phyloP scores from a whole-genome alignment of 2,329 filamentous ascomycete genomes.

The Sordariomycetes sp. region DNA sequence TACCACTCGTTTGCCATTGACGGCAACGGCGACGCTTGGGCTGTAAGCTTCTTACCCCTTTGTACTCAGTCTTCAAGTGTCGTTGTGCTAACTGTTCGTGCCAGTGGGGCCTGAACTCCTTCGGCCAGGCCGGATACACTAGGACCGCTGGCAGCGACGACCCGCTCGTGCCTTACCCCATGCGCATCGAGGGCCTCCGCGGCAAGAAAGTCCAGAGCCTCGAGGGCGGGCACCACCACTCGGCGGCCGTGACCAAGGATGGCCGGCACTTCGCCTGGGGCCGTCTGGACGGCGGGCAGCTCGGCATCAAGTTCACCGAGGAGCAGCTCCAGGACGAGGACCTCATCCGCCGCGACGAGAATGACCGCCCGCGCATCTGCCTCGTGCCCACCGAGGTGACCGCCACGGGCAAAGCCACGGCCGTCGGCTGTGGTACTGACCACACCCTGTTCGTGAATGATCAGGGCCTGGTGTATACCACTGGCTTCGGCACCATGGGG shows the following conservation, averaged over 20 bases:
- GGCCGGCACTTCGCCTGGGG: constrained; percentile 41
- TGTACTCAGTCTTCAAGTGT: constrained; percentile 24
- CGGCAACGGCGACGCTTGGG: constrained; percentile 36
- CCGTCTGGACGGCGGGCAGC: constrained; percentile 33
- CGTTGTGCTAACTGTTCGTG: constrained; percentile 41
- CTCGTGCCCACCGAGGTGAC: constrained; percentile 41
- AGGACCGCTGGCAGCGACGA: constrained; percentile 21
- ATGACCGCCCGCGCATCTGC: constrained; percentile 45
- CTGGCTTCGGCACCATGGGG: constrained; percentile 41
- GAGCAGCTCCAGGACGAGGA: constrained; percentile 31
- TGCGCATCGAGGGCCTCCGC: constrained; percentile 46
- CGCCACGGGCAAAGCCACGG: constrained; percentile 30
- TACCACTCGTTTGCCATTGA: constrained; percentile 56
- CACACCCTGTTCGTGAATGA: constrained; percentile 53
- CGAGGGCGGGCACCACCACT: constrained; percentile 57
- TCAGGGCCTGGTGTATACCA: constrained; percentile 52
- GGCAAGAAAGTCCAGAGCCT: constrained; percentile 47
- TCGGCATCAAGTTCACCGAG: constrained; percentile 33
- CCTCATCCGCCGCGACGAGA: constrained; percentile 38
- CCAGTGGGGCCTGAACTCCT: constrained; percentile 73
- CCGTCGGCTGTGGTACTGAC: constrained; percentile 46
- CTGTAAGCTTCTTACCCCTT: constrained; percentile 38
- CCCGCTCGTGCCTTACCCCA: constrained; percentile 50
- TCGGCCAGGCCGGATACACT: constrained; percentile 54
- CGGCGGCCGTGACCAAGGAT: constrained; percentile 36